Conservation (phyloP, 202 grass and related monocot species). For the Brachypodium distachyon region DNA sequence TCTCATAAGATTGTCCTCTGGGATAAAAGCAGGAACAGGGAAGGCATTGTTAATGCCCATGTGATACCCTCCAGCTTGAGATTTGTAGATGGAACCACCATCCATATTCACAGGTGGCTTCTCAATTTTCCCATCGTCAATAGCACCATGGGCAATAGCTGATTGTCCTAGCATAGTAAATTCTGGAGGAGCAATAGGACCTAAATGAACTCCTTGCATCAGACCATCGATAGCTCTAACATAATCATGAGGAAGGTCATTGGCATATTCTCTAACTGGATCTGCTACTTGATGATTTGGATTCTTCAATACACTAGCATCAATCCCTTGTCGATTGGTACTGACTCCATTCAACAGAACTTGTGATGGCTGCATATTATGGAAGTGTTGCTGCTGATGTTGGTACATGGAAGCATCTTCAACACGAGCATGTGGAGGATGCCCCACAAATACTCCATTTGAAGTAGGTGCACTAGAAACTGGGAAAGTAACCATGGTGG, state of each 20-base stretch:
- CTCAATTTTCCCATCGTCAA: slow-evolving; percentile 27
- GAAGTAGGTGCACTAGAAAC: slow-evolving; percentile 28
- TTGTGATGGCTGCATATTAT: slow-evolving; percentile 43
- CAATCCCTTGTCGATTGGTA: neutral
- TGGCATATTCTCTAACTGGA: slow-evolving; percentile 31
- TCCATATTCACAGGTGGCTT: slow-evolving; percentile 35
- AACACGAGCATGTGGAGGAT: slow-evolving; percentile 21
- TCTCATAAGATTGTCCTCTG: slow-evolving; percentile 38
- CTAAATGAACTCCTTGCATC: slow-evolving; percentile 63
- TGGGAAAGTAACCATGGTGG: slow-evolving; percentile 33
- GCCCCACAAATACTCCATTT: slow-evolving; percentile 39
- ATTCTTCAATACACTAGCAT: slow-evolving; percentile 28
- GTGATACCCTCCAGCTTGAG: slow-evolving; percentile 54
- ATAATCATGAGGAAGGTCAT: slow-evolving; percentile 42
- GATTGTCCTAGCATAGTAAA: slow-evolving; percentile 32
- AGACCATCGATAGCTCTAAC: slow-evolving; percentile 40
- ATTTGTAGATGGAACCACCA: slow-evolving; percentile 29
- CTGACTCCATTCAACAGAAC: slow-evolving; percentile 11
- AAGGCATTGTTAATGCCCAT: slow-evolving; percentile 45
- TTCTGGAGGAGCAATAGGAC: slow-evolving; percentile 46
- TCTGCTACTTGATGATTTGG: slow-evolving; percentile 24
- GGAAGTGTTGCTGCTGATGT: slow-evolving; percentile 33
- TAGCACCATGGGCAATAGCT: slow-evolving; percentile 15
- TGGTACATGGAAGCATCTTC: slow-evolving; percentile 37
- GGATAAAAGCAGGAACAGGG: slow-evolving; percentile 15